phyloP scores from a whole-genome alignment of 202 grass and related monocot species.

The Digitaria exilis region DNA sequence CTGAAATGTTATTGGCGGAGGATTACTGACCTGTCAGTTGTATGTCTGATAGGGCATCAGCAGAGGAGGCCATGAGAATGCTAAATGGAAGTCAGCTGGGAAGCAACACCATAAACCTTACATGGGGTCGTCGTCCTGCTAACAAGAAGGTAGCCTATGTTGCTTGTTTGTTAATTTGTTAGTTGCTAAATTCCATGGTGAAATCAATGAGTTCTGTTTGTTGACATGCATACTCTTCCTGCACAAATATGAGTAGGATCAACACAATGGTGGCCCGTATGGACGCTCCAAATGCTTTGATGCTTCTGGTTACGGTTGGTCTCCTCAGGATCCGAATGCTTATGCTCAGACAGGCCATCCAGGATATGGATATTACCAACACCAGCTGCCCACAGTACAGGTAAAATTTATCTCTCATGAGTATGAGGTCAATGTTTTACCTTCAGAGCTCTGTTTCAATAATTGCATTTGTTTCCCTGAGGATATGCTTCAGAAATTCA shows the following conservation, averaged over 20 bases:
- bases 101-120: constrained; percentile 46
- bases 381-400: constrained; percentile 56
- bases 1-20: neutral
- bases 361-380: constrained; percentile 72
- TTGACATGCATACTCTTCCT: constrained; percentile 12
- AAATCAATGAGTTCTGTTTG: constrained; percentile 6
- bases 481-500: neutral
- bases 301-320: constrained; percentile 46
- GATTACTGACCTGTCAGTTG: neutral
- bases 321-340: constrained; percentile 52
- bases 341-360: constrained; percentile 51
- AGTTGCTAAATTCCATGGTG: neutral
- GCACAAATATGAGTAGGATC: constrained; percentile 53
- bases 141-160: constrained; percentile 53
- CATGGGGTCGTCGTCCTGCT: constrained; percentile 43
- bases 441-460: neutral
- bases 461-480: neutral
- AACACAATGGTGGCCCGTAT: constrained; percentile 53
- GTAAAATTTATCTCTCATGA: constrained; percentile 31
- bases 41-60: constrained; percentile 57
- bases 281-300: constrained; percentile 55
- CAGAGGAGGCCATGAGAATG: constrained; percentile 66
- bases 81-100: constrained; percentile 66
- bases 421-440: neutral
- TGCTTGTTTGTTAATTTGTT: constrained; percentile 17